Evolutionary conservation across 441 rosid species (phyloP), one percentile per base, ranked within the genome.

Genomic region (Jatropha multifida): DNA sequence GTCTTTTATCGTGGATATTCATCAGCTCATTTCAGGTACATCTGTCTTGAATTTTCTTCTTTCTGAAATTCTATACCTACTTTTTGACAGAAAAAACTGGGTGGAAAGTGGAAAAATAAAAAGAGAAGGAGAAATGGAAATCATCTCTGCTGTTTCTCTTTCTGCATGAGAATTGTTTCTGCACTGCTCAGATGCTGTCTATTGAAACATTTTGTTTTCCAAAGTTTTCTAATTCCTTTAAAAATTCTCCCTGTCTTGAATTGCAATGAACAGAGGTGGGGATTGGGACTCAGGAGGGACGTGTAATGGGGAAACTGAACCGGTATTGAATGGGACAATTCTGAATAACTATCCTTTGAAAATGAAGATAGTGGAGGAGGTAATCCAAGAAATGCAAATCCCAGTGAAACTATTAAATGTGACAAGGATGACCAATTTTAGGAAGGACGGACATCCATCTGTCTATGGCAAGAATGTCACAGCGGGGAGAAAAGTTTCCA

Each of bases 201-300:
- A 41, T 3, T 37, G 17, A 38, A 61, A 42, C 4, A 41, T 38
- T 17, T 14, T 14, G 4, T 4, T 32, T 54, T 4, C 11, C 40
- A 27, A 20, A 40, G 11, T 51, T 61, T 40, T 48, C 40, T 40
- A 42, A 59, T 40, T 5, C 20, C 44, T 23, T 74, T 20, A 3
- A 7, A 7, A 12, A 23, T 49, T 37, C 55, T 52, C 32, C 32
- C 9, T 18, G 42, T 38, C 51, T n/a, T 49, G 27, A 66, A 67
- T 46, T 61, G 26, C 46, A 41, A 61, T 76, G 61, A 80, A 83
- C 80, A 92, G 97, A 71, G 98, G 97, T 51, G 98, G 98, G 67
- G 97, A 91, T 69, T 92, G 98, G 98, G 90, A 95, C 85, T 93
- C 96, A 0, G 99, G 99, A 54, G 99, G 97, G 66, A 75, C 96